phyloP scores from a whole-genome alignment of 2,329 filamentous ascomycete genomes.

The Lecanosticta acicola region DNA sequence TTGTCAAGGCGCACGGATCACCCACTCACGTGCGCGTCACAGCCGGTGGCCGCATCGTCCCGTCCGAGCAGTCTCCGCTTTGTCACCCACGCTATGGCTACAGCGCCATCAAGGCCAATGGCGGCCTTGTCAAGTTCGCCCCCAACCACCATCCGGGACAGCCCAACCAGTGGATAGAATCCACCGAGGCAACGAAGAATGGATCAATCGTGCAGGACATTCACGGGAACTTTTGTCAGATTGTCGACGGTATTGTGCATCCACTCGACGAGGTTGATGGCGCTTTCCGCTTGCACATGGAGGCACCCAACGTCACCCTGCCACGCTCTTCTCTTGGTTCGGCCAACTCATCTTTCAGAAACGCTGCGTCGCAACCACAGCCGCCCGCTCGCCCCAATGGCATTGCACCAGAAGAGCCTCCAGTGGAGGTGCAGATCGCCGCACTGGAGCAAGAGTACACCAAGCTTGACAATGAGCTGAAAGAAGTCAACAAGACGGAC shows the following conservation, averaged over 20 bases:
- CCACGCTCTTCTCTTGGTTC: slow-evolving; percentile 5
- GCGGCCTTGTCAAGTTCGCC: slow-evolving; percentile 35
- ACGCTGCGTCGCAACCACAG: neutral
- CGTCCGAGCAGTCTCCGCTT: slow-evolving; percentile 39
- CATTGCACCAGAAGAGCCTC: slow-evolving; percentile 21
- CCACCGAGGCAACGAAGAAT: slow-evolving; percentile 30
- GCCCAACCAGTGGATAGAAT: slow-evolving; percentile 21
- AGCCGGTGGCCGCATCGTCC: slow-evolving; percentile 49
- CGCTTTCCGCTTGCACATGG: slow-evolving; percentile 32
- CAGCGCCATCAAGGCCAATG: slow-evolving; percentile 35
- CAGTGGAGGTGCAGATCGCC: slow-evolving; percentile 28
- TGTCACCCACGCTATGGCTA: slow-evolving; percentile 37
- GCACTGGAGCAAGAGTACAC: slow-evolving; percentile 34
- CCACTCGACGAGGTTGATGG: slow-evolving; percentile 32
- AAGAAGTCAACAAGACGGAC: slow-evolving; percentile 35
- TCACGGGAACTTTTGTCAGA: slow-evolving; percentile 34
- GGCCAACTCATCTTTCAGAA: neutral
- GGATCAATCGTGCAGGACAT: slow-evolving; percentile 35
- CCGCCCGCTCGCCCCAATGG: neutral
- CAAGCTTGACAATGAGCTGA: slow-evolving; percentile 33
- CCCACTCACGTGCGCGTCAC: slow-evolving; percentile 48
- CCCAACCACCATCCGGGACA: slow-evolving; percentile 31
- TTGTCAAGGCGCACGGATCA: slow-evolving; percentile 49
- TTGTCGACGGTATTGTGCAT: slow-evolving; percentile 33
- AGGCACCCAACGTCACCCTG: slow-evolving; percentile 34